Conservation (phyloP, 106 monocot genomes). For the Gastrodia elata region DNA sequence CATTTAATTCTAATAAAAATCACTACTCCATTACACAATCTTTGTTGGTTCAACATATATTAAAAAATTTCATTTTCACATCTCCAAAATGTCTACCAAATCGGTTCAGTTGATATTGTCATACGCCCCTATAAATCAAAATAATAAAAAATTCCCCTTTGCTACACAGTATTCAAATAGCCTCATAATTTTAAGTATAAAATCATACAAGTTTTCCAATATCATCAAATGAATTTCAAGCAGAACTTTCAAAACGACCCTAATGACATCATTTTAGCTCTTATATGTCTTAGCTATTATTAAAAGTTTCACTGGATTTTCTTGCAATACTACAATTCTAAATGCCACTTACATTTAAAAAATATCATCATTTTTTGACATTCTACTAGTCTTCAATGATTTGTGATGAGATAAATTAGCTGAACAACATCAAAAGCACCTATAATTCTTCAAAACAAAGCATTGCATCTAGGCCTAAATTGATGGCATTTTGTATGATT, state of each 20-base stretch:
- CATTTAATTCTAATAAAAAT: background rate
- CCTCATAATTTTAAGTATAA: background rate
- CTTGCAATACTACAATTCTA: background rate
- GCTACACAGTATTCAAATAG: background rate
- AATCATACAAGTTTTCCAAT: background rate
- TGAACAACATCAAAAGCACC: background rate
- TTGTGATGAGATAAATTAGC: too few relatives aligned
- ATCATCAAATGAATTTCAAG: background rate
- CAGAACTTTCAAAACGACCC: background rate
- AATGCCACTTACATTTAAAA: background rate
- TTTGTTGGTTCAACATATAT: background rate
- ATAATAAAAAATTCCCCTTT: background rate
- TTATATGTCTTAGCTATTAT: too few relatives aligned
- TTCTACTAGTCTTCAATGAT: background rate
- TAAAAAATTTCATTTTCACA: background rate
- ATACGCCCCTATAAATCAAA: background rate
- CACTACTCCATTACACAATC: background rate
- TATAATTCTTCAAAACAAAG: background rate
- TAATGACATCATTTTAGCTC: background rate
- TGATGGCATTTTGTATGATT: background rate
- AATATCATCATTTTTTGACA: background rate
- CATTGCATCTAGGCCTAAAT: background rate
- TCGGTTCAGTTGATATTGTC: background rate
- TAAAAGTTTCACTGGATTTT: background rate
- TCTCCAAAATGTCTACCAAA: background rate